phyloP scores from a whole-genome alignment of 1,284 basidiomycete species.

The Singerocomus inundabilis region DNA sequence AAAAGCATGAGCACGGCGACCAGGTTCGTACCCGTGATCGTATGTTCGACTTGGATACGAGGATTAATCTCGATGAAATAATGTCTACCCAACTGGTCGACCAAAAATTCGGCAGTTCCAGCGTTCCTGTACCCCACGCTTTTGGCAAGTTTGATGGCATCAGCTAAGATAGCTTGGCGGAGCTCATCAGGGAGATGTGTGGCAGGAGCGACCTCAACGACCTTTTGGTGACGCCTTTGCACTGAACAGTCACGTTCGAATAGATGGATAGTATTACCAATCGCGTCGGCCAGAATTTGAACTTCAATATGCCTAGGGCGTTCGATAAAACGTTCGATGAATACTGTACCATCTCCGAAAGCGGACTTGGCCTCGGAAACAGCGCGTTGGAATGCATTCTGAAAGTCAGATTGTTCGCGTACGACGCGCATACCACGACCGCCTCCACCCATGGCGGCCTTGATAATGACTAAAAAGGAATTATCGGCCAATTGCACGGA shows the following conservation, averaged over 20 bases:
- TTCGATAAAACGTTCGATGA: slow-evolving; percentile 97
- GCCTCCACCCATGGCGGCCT: slow-evolving; percentile 98
- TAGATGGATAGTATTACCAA: slow-evolving; percentile 94
- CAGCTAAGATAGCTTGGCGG: slow-evolving; percentile 81
- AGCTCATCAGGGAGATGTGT: slow-evolving; percentile 91
- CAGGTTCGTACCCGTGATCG: slow-evolving; percentile 77
- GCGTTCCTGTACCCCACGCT: slow-evolving; percentile 95
- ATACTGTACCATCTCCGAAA: slow-evolving; percentile 98
- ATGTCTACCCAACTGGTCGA: slow-evolving; percentile 92
- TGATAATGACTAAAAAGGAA: slow-evolving; percentile 76
- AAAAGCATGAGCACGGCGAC: slow-evolving; percentile 1
- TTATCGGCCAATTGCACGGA: neutral
- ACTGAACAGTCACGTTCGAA: slow-evolving; percentile 99
- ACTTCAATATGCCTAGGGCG: slow-evolving; percentile 97
- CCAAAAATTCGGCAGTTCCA: slow-evolving; percentile 95
- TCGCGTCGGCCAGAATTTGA: slow-evolving; percentile 87
- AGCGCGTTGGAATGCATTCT: slow-evolving; percentile 89
- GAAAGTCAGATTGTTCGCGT: slow-evolving; percentile 87
- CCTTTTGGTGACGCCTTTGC: slow-evolving; percentile 97
- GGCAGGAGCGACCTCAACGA: slow-evolving; percentile 98
- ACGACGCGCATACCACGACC: slow-evolving; percentile 99
- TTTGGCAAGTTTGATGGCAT: slow-evolving; percentile 94
- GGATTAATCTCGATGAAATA: slow-evolving; percentile 99
- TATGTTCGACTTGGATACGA: slow-evolving; percentile 98
- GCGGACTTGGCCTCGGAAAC: slow-evolving; percentile 94